Evolutionary conservation across 1,284 basidiomycete genomes (phyloP).

Genomic region (Phellopilus nigrolimitatus): DNA sequence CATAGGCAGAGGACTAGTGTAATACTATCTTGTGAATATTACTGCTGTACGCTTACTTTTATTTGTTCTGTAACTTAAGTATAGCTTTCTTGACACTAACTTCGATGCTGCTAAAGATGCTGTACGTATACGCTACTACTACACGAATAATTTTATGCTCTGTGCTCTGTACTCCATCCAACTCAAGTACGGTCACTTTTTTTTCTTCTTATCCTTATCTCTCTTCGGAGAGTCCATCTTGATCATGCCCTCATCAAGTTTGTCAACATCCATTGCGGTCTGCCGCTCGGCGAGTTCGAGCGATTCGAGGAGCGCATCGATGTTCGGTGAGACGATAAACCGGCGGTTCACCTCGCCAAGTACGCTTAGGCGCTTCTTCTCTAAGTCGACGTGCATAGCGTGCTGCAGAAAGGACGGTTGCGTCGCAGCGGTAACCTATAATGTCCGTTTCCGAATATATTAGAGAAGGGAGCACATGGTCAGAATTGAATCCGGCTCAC

Average conservation of each 20-base stretch:
- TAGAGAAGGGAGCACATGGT: slow-evolving; percentile 11
- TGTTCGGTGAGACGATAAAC: slow-evolving; percentile 82
- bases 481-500: slow-evolving; percentile 40
- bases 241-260: slow-evolving; percentile 40
- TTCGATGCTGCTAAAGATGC: no score
- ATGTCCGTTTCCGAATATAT: slow-evolving; percentile 6
- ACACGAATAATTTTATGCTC: no score
- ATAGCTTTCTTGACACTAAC: no score
- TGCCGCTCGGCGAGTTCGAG: slow-evolving; percentile 53
- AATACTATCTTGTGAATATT: no score
- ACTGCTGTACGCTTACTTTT: background rate
- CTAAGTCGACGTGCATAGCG: slow-evolving; percentile 68
- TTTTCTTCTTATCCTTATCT: slow-evolving; percentile 5
- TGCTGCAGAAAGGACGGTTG: slow-evolving; percentile 90
- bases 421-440: slow-evolving; percentile 77
- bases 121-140: no score
- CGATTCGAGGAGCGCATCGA: slow-evolving; percentile 72
- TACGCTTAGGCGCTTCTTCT: slow-evolving; percentile 57
- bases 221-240: slow-evolving; percentile 48
- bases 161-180: background rate
- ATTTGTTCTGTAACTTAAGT: background rate
- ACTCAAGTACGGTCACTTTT: background rate
- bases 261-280: slow-evolving; percentile 35
- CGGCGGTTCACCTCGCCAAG: slow-evolving; percentile 84
- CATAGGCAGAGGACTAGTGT: no score